Percentiles rank a stretch among this genome's conserved stretches.
Conservation (phyloP, 176 grass and related monocot species). For the Aegilops longissima region DNA sequence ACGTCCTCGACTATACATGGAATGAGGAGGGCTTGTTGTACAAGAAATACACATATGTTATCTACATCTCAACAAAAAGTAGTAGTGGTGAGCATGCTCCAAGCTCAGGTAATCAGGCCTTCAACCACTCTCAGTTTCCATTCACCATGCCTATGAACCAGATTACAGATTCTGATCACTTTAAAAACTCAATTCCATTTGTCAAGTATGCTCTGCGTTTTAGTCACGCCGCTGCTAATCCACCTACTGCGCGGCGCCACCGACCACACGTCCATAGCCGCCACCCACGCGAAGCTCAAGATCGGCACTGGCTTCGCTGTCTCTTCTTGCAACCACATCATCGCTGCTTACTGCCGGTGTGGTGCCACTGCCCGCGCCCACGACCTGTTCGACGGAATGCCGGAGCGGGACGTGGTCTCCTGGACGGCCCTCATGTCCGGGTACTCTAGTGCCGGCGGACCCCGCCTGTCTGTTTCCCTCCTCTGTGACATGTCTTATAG, state of each 20-base stretch:
- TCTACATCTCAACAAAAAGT: too few species aligned
- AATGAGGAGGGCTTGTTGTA: too few species aligned
- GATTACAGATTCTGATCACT: constrained; percentile 51
- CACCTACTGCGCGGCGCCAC: too few species aligned
- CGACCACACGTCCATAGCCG: neutral
- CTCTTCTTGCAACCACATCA: constrained; percentile 12
- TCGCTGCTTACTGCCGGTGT: constrained; percentile 54
- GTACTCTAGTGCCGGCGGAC: neutral
- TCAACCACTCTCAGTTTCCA: constrained; percentile 27
- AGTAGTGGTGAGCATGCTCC: neutral
- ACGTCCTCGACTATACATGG: too few species aligned
- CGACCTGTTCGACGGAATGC: constrained; percentile 59
- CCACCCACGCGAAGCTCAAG: constrained; percentile 59
- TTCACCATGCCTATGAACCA: constrained; percentile 20
- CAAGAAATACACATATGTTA: too few species aligned
- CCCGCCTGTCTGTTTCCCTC: constrained; percentile 24
- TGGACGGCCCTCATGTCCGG: constrained; percentile 80
- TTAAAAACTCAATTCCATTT: neutral
- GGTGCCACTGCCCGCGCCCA: constrained; percentile 22
- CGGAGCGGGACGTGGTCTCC: constrained; percentile 39
- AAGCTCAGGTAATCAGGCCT: constrained; percentile 29
- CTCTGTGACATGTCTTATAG: constrained; percentile 26
- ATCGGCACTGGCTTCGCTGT: neutral
- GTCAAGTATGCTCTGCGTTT: too few species aligned
- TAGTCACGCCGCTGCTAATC: too few species aligned